A percentile compares a stretch with the other conserved stretches of the same genome.
These are phyloP conservation scores for Podaxis sp. DNA, from an alignment of 768 basidiomycete species.

Conservation along the genomic window DNA sequence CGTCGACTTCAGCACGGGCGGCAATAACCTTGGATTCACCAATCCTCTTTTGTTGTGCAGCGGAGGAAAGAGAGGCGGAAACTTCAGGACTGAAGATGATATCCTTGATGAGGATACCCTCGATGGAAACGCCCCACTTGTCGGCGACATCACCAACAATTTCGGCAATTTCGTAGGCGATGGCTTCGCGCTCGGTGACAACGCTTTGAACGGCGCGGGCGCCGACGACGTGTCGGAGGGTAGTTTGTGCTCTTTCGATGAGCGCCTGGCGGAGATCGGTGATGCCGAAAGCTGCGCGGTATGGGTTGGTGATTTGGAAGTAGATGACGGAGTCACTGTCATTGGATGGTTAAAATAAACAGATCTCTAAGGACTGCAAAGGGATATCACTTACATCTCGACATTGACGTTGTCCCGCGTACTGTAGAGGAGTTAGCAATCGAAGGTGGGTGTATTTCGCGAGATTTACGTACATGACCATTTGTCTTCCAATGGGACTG, in stretches of 20 bases:
- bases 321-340: slow-evolving; percentile 88
- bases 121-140: slow-evolving; percentile 97
- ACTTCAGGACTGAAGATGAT: slow-evolving; percentile 93
- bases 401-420: slow-evolving; percentile 97
- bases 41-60: slow-evolving; percentile 95
- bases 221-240: slow-evolving; percentile 95
- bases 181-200: slow-evolving; percentile 95
- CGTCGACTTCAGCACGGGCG: slow-evolving; percentile 93
- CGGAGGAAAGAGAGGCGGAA: slow-evolving; percentile 87
- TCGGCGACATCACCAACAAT: slow-evolving; percentile 91
- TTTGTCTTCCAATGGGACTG: slow-evolving; percentile 80
- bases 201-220: slow-evolving; percentile 93
- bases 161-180: slow-evolving; percentile 95
- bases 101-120: slow-evolving; percentile 94
- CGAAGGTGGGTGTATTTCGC: not conserved
- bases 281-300: slow-evolving; percentile 94
- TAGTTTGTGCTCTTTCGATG: slow-evolving; percentile 87
- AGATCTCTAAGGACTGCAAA: not conserved
- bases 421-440: slow-evolving; percentile 29
- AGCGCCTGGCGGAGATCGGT: slow-evolving; percentile 84
- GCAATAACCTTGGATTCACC: slow-evolving; percentile 97
- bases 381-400: slow-evolving; percentile 62
- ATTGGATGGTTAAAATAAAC: slow-evolving; percentile 6
- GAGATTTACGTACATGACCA: slow-evolving; percentile 60
- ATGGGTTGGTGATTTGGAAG: slow-evolving; percentile 87